These are phyloP conservation scores for Hemerocallis citrina DNA, from an alignment of 106 monocot species.

Conservation along the genomic window DNA sequence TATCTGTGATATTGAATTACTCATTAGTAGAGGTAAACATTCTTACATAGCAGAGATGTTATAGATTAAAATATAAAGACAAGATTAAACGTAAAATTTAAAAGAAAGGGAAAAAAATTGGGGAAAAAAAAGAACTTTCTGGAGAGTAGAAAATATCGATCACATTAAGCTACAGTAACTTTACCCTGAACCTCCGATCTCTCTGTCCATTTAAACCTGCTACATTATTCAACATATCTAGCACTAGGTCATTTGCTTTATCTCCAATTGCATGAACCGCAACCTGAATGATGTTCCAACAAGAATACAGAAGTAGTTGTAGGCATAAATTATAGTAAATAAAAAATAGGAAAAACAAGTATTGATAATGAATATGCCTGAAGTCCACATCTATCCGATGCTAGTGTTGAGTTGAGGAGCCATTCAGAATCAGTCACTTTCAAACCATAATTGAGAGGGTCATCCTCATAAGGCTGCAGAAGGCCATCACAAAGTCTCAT, in stretches of 20 bases:
- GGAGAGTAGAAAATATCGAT: too few relatives aligned
- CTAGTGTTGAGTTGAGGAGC: slow-evolving; percentile 61
- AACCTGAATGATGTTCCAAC: slow-evolving; percentile 36
- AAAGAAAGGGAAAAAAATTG: not conserved
- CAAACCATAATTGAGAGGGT: slow-evolving; percentile 60
- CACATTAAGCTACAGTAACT: not conserved
- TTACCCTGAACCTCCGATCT: slow-evolving; percentile 90
- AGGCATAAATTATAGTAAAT: not conserved
- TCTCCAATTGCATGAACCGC: slow-evolving; percentile 98
- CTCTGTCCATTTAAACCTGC: slow-evolving; percentile 45
- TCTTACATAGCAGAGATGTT: not conserved
- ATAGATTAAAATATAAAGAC: not conserved
- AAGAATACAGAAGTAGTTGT: not conserved
- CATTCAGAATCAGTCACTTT: slow-evolving; percentile 56
- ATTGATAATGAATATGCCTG: slow-evolving; percentile 35
- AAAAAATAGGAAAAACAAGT: not conserved
- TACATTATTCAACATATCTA: slow-evolving; percentile 54
- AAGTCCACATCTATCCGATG: slow-evolving; percentile 63
- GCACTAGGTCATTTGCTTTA: slow-evolving; percentile 89
- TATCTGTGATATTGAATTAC: slow-evolving; percentile 42
- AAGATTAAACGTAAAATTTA: not conserved
- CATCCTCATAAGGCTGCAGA: slow-evolving; percentile 65
- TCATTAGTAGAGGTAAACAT: not conserved
- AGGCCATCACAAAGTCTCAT: slow-evolving; percentile 4
- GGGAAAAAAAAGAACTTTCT: not conserved